These are phyloP conservation scores for Exobasidium rhododendri DNA, from an alignment of 1,284 basidiomycete genomes.

Conservation along the genomic window DNA sequence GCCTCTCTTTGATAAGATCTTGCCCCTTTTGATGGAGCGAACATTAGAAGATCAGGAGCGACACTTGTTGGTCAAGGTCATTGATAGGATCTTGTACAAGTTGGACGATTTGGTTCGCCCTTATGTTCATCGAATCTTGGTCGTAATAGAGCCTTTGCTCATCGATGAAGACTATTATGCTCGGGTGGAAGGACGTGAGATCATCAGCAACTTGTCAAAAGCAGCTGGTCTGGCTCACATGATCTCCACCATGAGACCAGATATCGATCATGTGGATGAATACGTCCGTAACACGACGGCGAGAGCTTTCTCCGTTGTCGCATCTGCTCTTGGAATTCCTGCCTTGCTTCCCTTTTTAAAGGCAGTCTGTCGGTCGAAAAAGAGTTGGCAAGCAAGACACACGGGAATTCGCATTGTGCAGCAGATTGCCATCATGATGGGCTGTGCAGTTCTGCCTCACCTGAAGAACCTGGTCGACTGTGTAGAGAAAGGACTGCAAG, in stretches of 20 bases:
- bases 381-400: conserved; percentile 98
- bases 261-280: conserved; percentile 99
- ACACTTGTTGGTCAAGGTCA: conserved; percentile 97
- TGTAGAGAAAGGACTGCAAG: conserved; percentile 89
- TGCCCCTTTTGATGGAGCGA: conserved; percentile 97
- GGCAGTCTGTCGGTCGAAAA: conserved; percentile 96
- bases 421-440: conserved; percentile 99
- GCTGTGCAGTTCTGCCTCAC: conserved; percentile 96
- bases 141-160: conserved; percentile 96
- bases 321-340: conserved; percentile 95
- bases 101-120: conserved; percentile 97
- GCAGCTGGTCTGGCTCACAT: conserved; percentile 98
- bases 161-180: conserved; percentile 99
- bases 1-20: conserved; percentile 98
- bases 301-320: conserved; percentile 97
- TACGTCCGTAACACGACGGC: conserved; percentile 99
- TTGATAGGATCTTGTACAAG: conserved; percentile 97
- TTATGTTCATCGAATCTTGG: conserved; percentile 98
- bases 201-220: conserved; percentile 97
- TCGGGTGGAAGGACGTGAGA: conserved; percentile 97
- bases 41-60: conserved; percentile 98
- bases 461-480: conserved; percentile 94
- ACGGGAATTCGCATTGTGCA: conserved; percentile 99
- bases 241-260: conserved; percentile 99
- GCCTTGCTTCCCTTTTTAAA: conserved; percentile 95